Evolutionary conservation across 148 eudicot genomes (phyloP).

Genomic region (Hydrangea macrophylla): DNA sequence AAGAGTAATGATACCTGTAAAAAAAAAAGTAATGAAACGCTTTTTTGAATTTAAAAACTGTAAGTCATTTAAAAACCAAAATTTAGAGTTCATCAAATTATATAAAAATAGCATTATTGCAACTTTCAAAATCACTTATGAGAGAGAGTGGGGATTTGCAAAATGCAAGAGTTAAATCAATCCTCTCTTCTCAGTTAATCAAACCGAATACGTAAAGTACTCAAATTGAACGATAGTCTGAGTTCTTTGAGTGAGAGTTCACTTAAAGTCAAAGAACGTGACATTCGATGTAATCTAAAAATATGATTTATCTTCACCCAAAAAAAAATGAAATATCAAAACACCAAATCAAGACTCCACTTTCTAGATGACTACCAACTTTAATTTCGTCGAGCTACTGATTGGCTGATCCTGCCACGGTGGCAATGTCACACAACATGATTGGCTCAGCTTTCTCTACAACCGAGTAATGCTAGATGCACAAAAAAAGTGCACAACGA

Average conservation of each 20-base stretch:
- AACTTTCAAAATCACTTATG: too few relatives aligned
- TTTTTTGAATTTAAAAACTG: too few relatives aligned
- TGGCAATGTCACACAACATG: conserved; percentile 44
- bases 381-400: conserved; percentile 81
- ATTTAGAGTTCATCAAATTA: too few relatives aligned
- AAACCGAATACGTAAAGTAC: conserved; percentile 34
- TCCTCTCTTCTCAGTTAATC: conserved; percentile 8
- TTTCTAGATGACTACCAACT: conserved; percentile 34
- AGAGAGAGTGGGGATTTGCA: too few relatives aligned
- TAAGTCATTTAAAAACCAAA: too few relatives aligned
- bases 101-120: too few relatives aligned
- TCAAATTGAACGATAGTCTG: conserved; percentile 14
- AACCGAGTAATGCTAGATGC: too few relatives aligned
- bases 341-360: neutral
- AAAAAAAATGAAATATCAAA: neutral
- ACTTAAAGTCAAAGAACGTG: conserved; percentile 23
- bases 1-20: too few relatives aligned
- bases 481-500: too few relatives aligned
- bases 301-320: too few relatives aligned
- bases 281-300: conserved; percentile 25
- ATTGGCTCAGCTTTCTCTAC: conserved; percentile 40
- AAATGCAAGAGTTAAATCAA: conserved; percentile 38
- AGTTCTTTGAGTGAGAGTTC: conserved; percentile 11
- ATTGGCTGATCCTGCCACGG: conserved; percentile 67
- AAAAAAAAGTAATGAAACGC: too few relatives aligned